Conservation (phyloP, 805 yeast genomes). For the Wickerhamomyces hampshirensis region DNA sequence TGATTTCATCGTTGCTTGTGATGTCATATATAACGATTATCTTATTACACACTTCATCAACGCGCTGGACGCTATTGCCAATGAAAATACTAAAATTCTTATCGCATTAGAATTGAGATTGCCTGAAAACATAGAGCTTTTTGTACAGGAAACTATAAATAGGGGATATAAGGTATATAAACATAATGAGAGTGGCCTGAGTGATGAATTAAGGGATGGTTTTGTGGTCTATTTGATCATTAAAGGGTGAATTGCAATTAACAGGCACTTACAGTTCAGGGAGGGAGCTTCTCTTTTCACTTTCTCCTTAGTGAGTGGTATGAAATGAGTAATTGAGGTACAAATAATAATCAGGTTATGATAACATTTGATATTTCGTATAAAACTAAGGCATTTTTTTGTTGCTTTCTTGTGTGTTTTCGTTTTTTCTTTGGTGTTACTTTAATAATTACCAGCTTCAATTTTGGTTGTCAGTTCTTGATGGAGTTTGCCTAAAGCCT, state of each 20-base stretch:
- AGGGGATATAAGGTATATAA: conserved; percentile 31
- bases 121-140: conserved; percentile 42
- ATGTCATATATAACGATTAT: conserved; percentile 61
- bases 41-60: conserved; percentile 45
- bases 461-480: conserved; percentile 48
- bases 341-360: too few relatives aligned
- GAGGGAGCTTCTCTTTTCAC: too few relatives aligned
- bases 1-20: conserved; percentile 55
- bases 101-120: conserved; percentile 54
- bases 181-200: conserved; percentile 30
- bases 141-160: conserved; percentile 32
- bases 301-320: too few relatives aligned
- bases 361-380: too few relatives aligned
- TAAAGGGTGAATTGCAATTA: too few relatives aligned
- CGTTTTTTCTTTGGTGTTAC: too few relatives aligned
- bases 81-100: conserved; percentile 30
- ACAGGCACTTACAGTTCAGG: too few relatives aligned
- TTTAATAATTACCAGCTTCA: conserved; percentile 14
- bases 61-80: conserved; percentile 36
- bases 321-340: too few relatives aligned
- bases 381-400: too few relatives aligned
- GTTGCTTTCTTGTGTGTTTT: too few relatives aligned
- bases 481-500: conserved; percentile 62
- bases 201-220: conserved; percentile 33
- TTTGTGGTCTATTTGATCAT: conserved; percentile 39